Evolutionary conservation across 1,284 basidiomycete genomes (phyloP).

Genomic region (Apiotrichum laibachii): DNA sequence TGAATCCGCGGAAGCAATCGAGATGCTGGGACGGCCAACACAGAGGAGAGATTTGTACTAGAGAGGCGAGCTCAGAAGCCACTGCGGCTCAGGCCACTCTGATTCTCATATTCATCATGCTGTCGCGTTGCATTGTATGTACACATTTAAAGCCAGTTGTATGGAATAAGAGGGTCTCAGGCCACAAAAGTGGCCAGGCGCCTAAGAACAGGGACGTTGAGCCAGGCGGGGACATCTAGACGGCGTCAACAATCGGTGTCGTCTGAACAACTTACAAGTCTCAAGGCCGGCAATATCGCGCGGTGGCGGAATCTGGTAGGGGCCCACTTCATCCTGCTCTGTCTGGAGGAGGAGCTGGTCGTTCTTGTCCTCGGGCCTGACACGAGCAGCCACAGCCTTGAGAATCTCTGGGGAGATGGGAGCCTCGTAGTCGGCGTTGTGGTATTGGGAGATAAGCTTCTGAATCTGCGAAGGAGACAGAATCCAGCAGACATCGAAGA

Average conservation of each 20-base stretch:
- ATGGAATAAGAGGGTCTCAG: constrained; percentile 12
- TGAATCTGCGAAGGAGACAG: constrained; percentile 98
- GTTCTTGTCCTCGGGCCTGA: constrained; percentile 89
- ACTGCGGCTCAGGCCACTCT: too few relatives aligned
- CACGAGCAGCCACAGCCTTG: constrained; percentile 89
- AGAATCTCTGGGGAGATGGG: constrained; percentile 95
- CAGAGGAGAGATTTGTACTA: not conserved
- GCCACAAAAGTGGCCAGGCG: constrained; percentile 41
- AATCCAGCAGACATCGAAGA: constrained; percentile 99
- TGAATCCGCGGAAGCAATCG: not conserved
- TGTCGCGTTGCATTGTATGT: not conserved
- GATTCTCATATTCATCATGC: too few relatives aligned
- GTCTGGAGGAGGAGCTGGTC: constrained; percentile 91
- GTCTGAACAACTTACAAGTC: constrained; percentile 41
- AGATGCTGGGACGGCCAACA: constrained; percentile 1
- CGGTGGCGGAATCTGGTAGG: constrained; percentile 53
- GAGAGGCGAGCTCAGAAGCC: too few relatives aligned
- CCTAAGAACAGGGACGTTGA: constrained; percentile 39
- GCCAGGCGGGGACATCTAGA: constrained; percentile 42
- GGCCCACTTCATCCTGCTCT: constrained; percentile 91
- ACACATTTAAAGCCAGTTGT: constrained; percentile 6
- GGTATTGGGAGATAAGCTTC: constrained; percentile 97
- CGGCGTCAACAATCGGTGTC: not conserved
- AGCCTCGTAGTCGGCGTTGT: constrained; percentile 88
- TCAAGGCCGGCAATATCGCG: constrained; percentile 50